These are phyloP conservation scores for Fusarium brevicatenulatum DNA, from an alignment of 2,329 filamentous ascomycete species.

Conservation along the genomic window DNA sequence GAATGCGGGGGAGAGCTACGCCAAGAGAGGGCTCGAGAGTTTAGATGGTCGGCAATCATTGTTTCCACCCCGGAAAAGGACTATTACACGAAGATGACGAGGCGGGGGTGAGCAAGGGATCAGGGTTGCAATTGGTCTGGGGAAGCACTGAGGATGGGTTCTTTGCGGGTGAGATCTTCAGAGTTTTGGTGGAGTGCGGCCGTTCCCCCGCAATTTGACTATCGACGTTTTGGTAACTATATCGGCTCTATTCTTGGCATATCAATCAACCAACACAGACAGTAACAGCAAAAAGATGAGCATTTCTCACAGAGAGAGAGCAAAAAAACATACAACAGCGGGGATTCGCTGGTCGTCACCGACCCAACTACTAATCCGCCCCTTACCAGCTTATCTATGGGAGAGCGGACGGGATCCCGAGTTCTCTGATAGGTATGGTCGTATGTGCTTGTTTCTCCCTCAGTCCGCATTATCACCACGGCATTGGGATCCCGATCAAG, in stretches of 20 bases:
- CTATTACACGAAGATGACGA: slow-evolving; percentile 29
- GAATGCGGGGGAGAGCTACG: slow-evolving; percentile 35
- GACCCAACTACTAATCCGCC: too few species aligned
- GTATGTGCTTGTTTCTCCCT: not conserved
- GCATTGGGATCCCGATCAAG: not conserved
- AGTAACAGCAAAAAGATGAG: not conserved
- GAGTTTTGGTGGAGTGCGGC: not conserved
- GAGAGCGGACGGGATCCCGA: slow-evolving; percentile 30
- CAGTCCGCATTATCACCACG: not conserved
- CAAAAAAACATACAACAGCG: slow-evolving; percentile 5
- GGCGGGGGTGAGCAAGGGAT: not conserved
- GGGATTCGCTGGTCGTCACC: too few species aligned
- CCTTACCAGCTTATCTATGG: too few species aligned
- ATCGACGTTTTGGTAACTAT: not conserved
- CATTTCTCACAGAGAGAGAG: too few species aligned
- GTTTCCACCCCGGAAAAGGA: not conserved
- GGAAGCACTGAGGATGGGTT: not conserved
- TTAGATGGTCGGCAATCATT: slow-evolving; percentile 15
- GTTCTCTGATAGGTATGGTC: slow-evolving; percentile 23
- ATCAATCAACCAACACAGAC: not conserved
- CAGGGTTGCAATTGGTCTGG: not conserved
- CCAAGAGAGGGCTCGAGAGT: not conserved
- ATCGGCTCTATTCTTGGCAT: slow-evolving; percentile 7
- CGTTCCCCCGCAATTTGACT: slow-evolving; percentile 21
- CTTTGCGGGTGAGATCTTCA: not conserved